phyloP scores from a whole-genome alignment of 176 grass and related monocot genomes.

The Miscanthus lutarioriparius region DNA sequence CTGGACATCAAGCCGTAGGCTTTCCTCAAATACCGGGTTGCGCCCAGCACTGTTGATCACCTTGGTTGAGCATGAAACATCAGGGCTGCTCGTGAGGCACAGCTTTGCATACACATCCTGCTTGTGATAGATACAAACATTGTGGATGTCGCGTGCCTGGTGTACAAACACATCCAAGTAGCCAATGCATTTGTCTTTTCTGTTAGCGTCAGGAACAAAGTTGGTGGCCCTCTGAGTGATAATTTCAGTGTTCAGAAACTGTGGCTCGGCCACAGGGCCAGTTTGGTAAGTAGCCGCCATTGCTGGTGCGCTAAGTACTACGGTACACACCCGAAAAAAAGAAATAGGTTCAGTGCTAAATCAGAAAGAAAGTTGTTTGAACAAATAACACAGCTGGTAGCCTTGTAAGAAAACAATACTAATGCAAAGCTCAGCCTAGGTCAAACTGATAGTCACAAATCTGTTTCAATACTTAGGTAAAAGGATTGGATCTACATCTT shows the following conservation, averaged over 20 bases:
- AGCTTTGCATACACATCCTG: constrained; percentile 95
- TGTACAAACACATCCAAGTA: constrained; percentile 76
- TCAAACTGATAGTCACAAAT: not conserved
- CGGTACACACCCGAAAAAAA: constrained; percentile 5
- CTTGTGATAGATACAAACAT: constrained; percentile 97
- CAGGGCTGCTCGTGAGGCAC: constrained; percentile 54
- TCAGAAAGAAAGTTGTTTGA: not conserved
- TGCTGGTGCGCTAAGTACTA: constrained; percentile 11
- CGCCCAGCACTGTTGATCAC: constrained; percentile 76
- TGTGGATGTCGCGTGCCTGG: constrained; percentile 86
- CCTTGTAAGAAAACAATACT: not conserved
- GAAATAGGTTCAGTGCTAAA: not conserved
- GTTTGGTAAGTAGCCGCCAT: constrained; percentile 34
- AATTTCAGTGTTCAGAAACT: constrained; percentile 21
- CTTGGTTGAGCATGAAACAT: constrained; percentile 63
- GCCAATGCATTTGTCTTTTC: constrained; percentile 46
- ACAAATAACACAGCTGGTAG: constrained; percentile 11
- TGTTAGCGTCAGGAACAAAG: constrained; percentile 28
- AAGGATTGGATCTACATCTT: not conserved
- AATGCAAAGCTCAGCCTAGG: constrained; percentile 3
- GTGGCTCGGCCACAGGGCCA: constrained; percentile 10
- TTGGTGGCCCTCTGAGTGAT: constrained; percentile 32
- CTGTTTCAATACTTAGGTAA: not conserved
- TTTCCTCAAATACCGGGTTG: constrained; percentile 84
- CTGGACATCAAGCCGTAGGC: constrained; percentile 53